These are phyloP conservation scores for Kodamaea jinghongensis DNA, from an alignment of 805 yeast species.

Conservation along the genomic window DNA sequence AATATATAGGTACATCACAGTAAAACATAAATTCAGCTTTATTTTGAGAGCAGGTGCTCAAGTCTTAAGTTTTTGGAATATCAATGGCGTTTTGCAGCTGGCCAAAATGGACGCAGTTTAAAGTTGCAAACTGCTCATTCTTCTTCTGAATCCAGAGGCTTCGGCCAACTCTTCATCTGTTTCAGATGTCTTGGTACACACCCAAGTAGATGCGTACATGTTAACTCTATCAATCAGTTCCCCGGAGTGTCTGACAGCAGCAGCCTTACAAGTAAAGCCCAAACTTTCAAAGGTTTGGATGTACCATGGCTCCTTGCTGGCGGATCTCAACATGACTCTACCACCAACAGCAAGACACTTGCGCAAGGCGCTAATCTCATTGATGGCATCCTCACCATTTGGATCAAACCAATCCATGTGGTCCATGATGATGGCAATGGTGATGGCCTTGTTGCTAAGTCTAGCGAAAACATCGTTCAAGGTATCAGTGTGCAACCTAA, in stretches of 20 bases:
- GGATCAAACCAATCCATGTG: constrained; percentile 92
- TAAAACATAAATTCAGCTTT: neutral
- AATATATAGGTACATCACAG: too few species aligned
- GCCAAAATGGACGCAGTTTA: constrained; percentile 14
- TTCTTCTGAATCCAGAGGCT: constrained; percentile 26
- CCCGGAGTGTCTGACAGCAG: constrained; percentile 63
- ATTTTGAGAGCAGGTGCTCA: neutral
- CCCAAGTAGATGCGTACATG: constrained; percentile 90
- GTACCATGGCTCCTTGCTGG: constrained; percentile 76
- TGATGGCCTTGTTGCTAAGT: constrained; percentile 57
- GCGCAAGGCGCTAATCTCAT: constrained; percentile 63
- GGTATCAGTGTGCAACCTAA: constrained; percentile 77
- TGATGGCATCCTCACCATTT: constrained; percentile 56
- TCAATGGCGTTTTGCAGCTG: too few species aligned
- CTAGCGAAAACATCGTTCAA: constrained; percentile 73
- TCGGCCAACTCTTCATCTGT: neutral
- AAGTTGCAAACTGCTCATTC: constrained; percentile 48
- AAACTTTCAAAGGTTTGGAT: constrained; percentile 60
- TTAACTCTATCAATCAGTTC: constrained; percentile 73
- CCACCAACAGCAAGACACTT: constrained; percentile 66
- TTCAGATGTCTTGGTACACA: constrained; percentile 52
- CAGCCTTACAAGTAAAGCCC: constrained; percentile 70
- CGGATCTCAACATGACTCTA: constrained; percentile 73
- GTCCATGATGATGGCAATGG: constrained; percentile 83
- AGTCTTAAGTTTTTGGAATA: neutral